Percentiles rank a stretch among this genome's conserved stretches.
phyloP scores from a whole-genome alignment of 176 grass and related monocot species.

The Areca catechu region DNA sequence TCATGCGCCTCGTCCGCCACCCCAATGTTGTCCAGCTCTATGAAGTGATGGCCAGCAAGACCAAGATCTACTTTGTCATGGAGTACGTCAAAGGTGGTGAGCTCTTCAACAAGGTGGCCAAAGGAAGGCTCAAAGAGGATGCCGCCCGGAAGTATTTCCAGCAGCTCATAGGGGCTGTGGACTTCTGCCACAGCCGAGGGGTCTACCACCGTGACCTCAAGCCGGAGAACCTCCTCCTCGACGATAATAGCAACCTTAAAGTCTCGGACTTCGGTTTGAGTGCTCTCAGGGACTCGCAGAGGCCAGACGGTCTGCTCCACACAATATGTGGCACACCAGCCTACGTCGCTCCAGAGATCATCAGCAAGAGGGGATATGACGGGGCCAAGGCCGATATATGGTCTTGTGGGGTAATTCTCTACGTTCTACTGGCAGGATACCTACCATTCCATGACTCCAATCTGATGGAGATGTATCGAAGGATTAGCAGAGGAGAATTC shows the following conservation, averaged over 20 bases:
- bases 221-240: slow-evolving; percentile 19
- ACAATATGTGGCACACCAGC: slow-evolving; percentile 13
- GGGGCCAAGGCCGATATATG: slow-evolving; percentile 17
- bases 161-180: slow-evolving; percentile 33
- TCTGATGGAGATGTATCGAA: slow-evolving; percentile 5
- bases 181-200: slow-evolving; percentile 42
- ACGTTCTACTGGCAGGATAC: slow-evolving; percentile 2
- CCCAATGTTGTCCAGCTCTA: slow-evolving; percentile 41
- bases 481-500: slow-evolving; percentile 8
- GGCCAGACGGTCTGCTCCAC: slow-evolving; percentile 1
- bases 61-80: slow-evolving; percentile 60
- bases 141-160: slow-evolving; percentile 38
- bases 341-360: slow-evolving; percentile 14
- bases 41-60: slow-evolving; percentile 55
- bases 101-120: slow-evolving; percentile 39
- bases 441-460: slow-evolving; percentile 14
- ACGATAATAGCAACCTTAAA: slow-evolving; percentile 14
- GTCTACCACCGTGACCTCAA: slow-evolving; percentile 21
- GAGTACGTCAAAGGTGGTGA: slow-evolving; percentile 57
- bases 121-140: slow-evolving; percentile 34
- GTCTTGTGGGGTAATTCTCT: slow-evolving; percentile 19
- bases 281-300: not conserved
- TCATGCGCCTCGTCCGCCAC: slow-evolving; percentile 17
- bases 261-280: slow-evolving; percentile 22
- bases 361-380: slow-evolving; percentile 6